Evolutionary conservation across 768 basidiomycete species (phyloP).

Genomic region (Tricholoma bakamatsutake): DNA sequence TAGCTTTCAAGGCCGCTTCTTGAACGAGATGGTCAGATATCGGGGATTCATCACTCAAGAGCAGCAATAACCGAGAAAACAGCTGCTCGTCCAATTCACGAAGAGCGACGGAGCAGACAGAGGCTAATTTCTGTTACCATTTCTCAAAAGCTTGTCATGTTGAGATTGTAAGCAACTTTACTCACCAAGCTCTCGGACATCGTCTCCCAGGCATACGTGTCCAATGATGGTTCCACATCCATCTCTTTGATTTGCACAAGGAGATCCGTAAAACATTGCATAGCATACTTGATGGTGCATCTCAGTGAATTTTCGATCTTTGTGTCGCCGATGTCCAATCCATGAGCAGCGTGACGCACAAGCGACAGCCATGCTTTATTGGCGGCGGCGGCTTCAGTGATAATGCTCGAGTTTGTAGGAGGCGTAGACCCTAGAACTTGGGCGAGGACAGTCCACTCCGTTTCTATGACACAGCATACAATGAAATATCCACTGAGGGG

Average conservation of each 20-base stretch:
- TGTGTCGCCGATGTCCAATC: constrained; percentile 33
- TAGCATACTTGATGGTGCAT: constrained; percentile 50
- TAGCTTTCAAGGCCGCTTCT: constrained; percentile 84
- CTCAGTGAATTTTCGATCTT: constrained; percentile 36
- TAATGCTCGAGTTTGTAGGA: constrained; percentile 21
- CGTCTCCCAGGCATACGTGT: constrained; percentile 91
- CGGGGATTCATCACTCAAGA: constrained; percentile 78
- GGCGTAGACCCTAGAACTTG: constrained; percentile 48
- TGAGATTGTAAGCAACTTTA: neutral
- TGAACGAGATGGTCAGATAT: constrained; percentile 81
- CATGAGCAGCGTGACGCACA: constrained; percentile 45
- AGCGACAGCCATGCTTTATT: constrained; percentile 77
- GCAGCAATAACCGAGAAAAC: constrained; percentile 59
- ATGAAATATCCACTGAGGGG: constrained; percentile 85
- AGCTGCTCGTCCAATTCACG: constrained; percentile 64
- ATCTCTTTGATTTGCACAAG: constrained; percentile 76
- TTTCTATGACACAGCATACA: constrained; percentile 85
- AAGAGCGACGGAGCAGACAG: constrained; percentile 71
- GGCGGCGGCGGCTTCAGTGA: constrained; percentile 70
- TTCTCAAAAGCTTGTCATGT: neutral
- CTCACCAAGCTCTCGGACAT: constrained; percentile 83
- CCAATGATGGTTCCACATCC: constrained; percentile 71
- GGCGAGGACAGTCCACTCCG: constrained; percentile 79
- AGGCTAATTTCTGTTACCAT: constrained; percentile 70
- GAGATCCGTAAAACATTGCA: constrained; percentile 75